Base-by-base conservation (phyloP, 805 yeast species). In the Saccharomycopsis amapae region DNA sequence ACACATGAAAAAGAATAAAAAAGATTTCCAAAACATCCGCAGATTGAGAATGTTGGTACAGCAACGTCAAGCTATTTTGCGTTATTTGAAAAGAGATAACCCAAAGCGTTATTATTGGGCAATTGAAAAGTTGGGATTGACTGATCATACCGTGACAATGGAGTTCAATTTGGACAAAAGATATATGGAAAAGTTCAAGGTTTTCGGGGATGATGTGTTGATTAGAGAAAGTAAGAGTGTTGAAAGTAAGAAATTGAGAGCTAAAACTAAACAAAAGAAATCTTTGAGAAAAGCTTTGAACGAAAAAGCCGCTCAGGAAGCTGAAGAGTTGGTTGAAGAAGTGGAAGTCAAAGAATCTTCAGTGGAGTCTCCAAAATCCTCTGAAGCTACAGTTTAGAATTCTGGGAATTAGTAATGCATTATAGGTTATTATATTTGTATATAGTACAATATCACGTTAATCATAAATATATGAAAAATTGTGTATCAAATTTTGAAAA, bases 41-140 rank as follows among this genome's bases (percentile, higher is more conserved):
- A 64, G 69, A 32, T 77, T 88, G 40, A 79, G 95, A 63, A 81
- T 82, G 71, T 61, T 85, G 60, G 95, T 89, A 20, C 97, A 90
- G 64, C 79, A 82, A 56, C 81, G 98, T 67, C 97, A 89, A 65
- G 75, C 76, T 55, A 75, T 84, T 34, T 71, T 90, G 56, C 78
- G 79, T 64, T 93, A 90, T 61, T 72, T 93, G 65, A 88, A 88
- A 63, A 76, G 75, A 59, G 83, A 77, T 58, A 68, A 86, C 53
- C 87, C 97, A 13, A 76, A 85, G 62, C 75, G 81, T 57, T 90
- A 93, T 67, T 86, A 75, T 64, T 81, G 87, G 80, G 72, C 95
- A 38, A 79, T 90, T 51, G 84, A 83, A 57, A 88, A 87, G 64
- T 70, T 90, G 45, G 98, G 97, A 1, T 71, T 90, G 52, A 78